Evolutionary conservation across 495 filamentous ascomycete species (phyloP).

Genomic region (Talaromyces liani): DNA sequence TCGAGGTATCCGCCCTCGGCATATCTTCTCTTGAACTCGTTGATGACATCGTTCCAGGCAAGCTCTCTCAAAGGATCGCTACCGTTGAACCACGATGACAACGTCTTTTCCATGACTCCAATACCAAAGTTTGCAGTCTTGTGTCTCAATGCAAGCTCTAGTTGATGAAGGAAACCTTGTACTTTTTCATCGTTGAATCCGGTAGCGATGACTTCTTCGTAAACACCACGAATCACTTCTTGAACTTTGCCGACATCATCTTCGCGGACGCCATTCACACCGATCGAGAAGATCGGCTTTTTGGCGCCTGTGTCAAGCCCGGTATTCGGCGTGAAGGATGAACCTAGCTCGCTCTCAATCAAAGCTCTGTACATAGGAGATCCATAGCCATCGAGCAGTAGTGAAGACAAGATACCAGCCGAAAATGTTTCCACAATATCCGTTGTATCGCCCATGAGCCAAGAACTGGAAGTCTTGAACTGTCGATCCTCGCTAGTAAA

Average conservation of each 20-base stretch:
- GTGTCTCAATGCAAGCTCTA: constrained; percentile 85
- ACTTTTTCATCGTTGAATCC: constrained; percentile 87
- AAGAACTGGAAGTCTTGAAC: constrained; percentile 86
- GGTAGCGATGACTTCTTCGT: constrained; percentile 54
- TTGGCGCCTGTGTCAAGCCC: constrained; percentile 76
- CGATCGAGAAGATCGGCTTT: constrained; percentile 79
- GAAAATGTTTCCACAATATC: constrained; percentile 84
- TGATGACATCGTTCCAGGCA: constrained; percentile 80
- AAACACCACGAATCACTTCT: constrained; percentile 58
- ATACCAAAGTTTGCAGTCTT: constrained; percentile 94
- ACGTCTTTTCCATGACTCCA: constrained; percentile 76
- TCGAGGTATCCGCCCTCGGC: constrained; percentile 74
- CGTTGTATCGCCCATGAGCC: constrained; percentile 76
- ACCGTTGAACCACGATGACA: constrained; percentile 91
- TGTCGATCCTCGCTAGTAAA: constrained; percentile 79
- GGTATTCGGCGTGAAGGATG: constrained; percentile 89
- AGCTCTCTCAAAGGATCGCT: constrained; percentile 84
- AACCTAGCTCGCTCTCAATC: constrained; percentile 84
- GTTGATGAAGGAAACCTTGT: constrained; percentile 85
- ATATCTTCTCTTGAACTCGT: constrained; percentile 67
- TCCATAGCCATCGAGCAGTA: constrained; percentile 88
- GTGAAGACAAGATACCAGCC: constrained; percentile 65
- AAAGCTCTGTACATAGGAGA: constrained; percentile 88
- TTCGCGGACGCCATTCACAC: constrained; percentile 76
- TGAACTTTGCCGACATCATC: constrained; percentile 72